These are phyloP conservation scores for Candida loeiensis DNA, from an alignment of 805 yeast genomes.

Conservation along the genomic window DNA sequence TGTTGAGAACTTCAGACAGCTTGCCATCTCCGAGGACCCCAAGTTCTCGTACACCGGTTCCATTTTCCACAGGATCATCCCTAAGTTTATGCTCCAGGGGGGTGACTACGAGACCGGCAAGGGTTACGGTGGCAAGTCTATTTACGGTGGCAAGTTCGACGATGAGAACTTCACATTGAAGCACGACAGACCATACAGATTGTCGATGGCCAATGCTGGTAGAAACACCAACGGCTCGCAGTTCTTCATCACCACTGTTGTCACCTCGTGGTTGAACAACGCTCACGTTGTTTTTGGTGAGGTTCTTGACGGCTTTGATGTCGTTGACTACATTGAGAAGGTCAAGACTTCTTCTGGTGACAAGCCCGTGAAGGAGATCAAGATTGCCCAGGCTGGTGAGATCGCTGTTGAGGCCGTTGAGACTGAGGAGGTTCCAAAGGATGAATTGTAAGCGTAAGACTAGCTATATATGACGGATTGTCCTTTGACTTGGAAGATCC, in stretches of 20 bases:
- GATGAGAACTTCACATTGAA: slow-evolving; percentile 76
- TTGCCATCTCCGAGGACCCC: slow-evolving; percentile 61
- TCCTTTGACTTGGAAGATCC: too few relatives aligned
- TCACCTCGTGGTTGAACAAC: slow-evolving; percentile 89
- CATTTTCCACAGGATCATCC: slow-evolving; percentile 69
- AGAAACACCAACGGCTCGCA: slow-evolving; percentile 84
- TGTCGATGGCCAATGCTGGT: slow-evolving; percentile 82
- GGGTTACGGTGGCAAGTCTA: slow-evolving; percentile 80
- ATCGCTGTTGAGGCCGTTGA: slow-evolving; percentile 34
- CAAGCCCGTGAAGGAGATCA: slow-evolving; percentile 63
- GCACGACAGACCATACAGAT: slow-evolving; percentile 65
- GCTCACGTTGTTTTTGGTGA: slow-evolving; percentile 96
- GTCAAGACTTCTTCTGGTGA: slow-evolving; percentile 70
- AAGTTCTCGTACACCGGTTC: slow-evolving; percentile 60
- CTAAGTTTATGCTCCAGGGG: slow-evolving; percentile 79
- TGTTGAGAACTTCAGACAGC: slow-evolving; percentile 80
- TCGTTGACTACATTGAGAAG: slow-evolving; percentile 69
- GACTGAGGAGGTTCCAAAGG: slow-evolving; percentile 11
- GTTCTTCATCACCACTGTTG: slow-evolving; percentile 90
- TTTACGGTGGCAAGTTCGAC: slow-evolving; percentile 66
- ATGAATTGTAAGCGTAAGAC: slow-evolving; percentile 10
- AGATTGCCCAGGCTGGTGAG: slow-evolving; percentile 71
- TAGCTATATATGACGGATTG: too few relatives aligned
- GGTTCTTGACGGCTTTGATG: slow-evolving; percentile 83
- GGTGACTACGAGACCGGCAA: slow-evolving; percentile 75